These are phyloP conservation scores for Colletotrichum truncatum DNA, from an alignment of 2,329 filamentous ascomycete species.

Conservation along the genomic window DNA sequence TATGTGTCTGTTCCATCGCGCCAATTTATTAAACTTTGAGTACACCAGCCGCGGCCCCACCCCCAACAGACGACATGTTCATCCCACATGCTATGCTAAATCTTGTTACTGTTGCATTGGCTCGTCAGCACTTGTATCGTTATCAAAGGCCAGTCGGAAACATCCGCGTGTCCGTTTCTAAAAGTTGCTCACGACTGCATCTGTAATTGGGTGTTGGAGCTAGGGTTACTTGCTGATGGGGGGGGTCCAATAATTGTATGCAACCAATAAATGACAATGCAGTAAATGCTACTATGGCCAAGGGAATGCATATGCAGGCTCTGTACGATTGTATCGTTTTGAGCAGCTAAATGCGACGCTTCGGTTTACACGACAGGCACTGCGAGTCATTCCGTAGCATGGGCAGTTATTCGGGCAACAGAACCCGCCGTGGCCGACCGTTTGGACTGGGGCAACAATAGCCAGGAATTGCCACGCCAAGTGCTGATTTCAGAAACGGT, in stretches of 20 bases:
- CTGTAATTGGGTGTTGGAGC: neutral
- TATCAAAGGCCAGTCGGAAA: neutral
- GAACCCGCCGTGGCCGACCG: neutral
- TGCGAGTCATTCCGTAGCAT: conserved; percentile 1
- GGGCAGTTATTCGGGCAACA: neutral
- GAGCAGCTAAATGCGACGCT: neutral
- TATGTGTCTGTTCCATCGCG: neutral
- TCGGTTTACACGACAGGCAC: neutral
- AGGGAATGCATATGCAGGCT: neutral
- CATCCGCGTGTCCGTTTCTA: neutral
- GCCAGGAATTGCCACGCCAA: neutral
- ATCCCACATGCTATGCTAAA: neutral
- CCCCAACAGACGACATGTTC: neutral
- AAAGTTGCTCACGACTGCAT: neutral
- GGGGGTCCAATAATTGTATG: neutral
- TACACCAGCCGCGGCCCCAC: neutral
- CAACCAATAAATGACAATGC: neutral
- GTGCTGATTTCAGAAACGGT: no score
- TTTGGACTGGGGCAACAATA: neutral
- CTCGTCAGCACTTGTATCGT: neutral
- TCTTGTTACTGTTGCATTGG: neutral
- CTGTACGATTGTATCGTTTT: neutral
- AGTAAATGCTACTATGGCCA: neutral
- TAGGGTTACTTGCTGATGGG: neutral
- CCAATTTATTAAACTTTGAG: neutral